Evolutionary conservation across 2,329 filamentous ascomycete genomes (phyloP).

Genomic region (Orbilia blumenaviensis): DNA sequence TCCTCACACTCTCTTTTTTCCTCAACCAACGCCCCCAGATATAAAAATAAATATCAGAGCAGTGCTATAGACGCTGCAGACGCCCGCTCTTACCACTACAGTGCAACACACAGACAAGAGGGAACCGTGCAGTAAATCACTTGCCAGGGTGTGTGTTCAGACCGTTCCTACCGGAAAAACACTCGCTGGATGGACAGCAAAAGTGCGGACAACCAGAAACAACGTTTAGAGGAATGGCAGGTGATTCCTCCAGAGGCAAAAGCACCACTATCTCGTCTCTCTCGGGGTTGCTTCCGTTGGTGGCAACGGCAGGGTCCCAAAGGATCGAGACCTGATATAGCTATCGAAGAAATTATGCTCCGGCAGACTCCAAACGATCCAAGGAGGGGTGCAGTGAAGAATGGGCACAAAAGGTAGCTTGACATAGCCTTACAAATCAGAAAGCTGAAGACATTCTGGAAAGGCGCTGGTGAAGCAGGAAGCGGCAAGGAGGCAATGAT

Average conservation of each 20-base stretch:
- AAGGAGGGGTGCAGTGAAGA: neutral
- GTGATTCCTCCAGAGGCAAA: slow-evolving; percentile 29
- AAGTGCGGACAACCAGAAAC: neutral
- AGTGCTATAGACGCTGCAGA: slow-evolving; percentile 5
- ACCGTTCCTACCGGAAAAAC: slow-evolving; percentile 16
- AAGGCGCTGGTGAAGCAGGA: slow-evolving; percentile 5
- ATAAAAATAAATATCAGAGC: slow-evolving; percentile 15
- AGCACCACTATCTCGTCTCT: neutral
- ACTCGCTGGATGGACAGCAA: neutral
- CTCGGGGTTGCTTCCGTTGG: slow-evolving; percentile 24
- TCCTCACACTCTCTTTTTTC: neutral
- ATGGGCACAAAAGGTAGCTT: slow-evolving; percentile 5
- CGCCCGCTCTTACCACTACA: neutral
- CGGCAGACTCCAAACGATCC: slow-evolving; percentile 2
- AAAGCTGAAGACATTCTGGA: slow-evolving; percentile 23
- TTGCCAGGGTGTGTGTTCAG: neutral
- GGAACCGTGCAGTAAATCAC: neutral
- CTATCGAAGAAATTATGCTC: slow-evolving; percentile 31
- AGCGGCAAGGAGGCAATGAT: slow-evolving; percentile 44
- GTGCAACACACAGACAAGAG: neutral
- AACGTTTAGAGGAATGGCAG: slow-evolving; percentile 13
- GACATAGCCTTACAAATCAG: slow-evolving; percentile 45
- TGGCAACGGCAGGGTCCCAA: slow-evolving; percentile 34
- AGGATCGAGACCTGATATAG: slow-evolving; percentile 50
- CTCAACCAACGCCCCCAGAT: neutral